Percentiles rank a stretch among this genome's conserved stretches.
phyloP scores from a whole-genome alignment of 805 yeast species.

The Myxozyma monticola region DNA sequence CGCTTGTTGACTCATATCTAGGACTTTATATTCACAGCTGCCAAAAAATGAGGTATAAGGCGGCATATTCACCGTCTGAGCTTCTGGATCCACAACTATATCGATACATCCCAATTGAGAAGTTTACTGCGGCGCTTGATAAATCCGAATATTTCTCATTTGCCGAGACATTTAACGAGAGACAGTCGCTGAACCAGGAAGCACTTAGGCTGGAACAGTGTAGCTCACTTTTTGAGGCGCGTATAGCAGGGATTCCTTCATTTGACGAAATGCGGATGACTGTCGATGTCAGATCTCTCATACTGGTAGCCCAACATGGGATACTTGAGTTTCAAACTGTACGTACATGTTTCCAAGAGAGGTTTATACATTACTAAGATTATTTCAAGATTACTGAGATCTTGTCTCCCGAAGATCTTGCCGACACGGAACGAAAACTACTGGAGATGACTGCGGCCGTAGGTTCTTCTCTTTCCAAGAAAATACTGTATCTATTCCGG shows the following conservation, averaged over 20 bases:
- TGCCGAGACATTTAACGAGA: not conserved
- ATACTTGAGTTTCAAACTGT: too few relatives aligned
- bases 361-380: too few relatives aligned
- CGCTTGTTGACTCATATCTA: not conserved
- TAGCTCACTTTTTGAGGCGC: constrained; percentile 7
- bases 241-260: constrained; percentile 7
- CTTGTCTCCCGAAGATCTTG: too few relatives aligned
- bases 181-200: not conserved
- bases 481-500: too few relatives aligned
- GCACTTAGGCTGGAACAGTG: not conserved
- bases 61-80: constrained; percentile 49
- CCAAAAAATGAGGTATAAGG: constrained; percentile 78
- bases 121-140: constrained; percentile 16
- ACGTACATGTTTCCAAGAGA: too few relatives aligned
- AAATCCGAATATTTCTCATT: constrained; percentile 25
- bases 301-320: too few relatives aligned
- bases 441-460: too few relatives aligned
- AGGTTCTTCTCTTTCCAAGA: too few relatives aligned
- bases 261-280: constrained; percentile 4
- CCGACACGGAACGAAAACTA: too few relatives aligned
- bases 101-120: constrained; percentile 15
- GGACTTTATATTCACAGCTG: constrained; percentile 78
- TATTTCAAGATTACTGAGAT: too few relatives aligned
- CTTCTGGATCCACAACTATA: constrained; percentile 38
- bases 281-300: too few relatives aligned